Conservation (phyloP, 306 rosid species). For the Betula pendula region DNA sequence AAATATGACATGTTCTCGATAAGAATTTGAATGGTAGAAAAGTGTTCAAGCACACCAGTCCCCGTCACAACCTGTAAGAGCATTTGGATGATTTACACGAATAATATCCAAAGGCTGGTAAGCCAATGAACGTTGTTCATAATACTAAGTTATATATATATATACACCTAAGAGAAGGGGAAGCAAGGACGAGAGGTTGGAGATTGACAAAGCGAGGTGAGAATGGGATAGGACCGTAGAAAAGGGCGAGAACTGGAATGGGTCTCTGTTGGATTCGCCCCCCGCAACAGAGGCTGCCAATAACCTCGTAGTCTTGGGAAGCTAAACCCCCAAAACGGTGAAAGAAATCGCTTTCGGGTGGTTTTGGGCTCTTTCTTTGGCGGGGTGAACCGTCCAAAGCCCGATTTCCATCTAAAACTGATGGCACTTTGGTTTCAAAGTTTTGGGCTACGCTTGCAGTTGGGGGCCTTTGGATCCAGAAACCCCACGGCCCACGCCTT, state of each 20-base stretch:
- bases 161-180: too few species aligned
- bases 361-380: background rate
- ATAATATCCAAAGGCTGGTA: too few species aligned
- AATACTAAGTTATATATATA: too few species aligned
- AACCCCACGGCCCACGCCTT: background rate
- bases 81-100: too few species aligned
- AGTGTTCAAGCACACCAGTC: too few species aligned
- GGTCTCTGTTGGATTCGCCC: background rate
- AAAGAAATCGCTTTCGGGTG: background rate
- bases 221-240: background rate
- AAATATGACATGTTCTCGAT: too few species aligned
- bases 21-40: too few species aligned
- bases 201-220: background rate
- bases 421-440: background rate
- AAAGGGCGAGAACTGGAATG: background rate
- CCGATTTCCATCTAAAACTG: too few species aligned
- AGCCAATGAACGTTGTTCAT: too few species aligned
- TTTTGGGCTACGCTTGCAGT: background rate
- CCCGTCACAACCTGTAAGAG: too few species aligned
- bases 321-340: background rate
- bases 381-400: background rate
- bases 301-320: too few species aligned
- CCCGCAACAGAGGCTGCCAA: background rate
- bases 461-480: background rate
- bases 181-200: background rate